A percentile compares a stretch with the other conserved stretches of the same genome.
These are phyloP conservation scores for Logfia minima DNA, from an alignment of 129 eudicot species.

Conservation along the genomic window DNA sequence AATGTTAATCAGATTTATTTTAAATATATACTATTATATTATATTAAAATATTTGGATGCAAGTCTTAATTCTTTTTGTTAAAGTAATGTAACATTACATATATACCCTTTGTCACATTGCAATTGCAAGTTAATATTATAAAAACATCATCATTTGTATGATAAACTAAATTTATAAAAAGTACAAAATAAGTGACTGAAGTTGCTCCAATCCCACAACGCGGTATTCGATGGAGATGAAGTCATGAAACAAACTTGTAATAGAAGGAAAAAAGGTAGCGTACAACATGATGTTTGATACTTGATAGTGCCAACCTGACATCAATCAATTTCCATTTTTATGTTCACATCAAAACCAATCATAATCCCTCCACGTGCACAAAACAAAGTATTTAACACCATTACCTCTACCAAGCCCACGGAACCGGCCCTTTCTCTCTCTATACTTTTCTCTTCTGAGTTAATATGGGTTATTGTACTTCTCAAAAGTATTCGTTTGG, in stretches of 20 bases:
- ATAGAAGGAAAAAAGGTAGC: conserved; percentile 10
- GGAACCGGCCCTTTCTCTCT: conserved; percentile 19
- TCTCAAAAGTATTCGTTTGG: too few species aligned
- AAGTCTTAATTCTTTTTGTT: too few species aligned
- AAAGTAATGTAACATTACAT: too few species aligned
- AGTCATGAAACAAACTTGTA: not conserved
- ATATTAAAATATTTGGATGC: too few species aligned
- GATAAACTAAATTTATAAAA: not conserved
- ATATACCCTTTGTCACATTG: too few species aligned
- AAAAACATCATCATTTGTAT: not conserved
- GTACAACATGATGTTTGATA: conserved; percentile 20
- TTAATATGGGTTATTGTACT: not conserved
- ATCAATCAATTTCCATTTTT: conserved; percentile 19
- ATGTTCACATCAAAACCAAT: conserved; percentile 24
- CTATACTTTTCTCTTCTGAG: not conserved
- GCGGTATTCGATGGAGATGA: not conserved
- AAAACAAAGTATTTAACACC: conserved; percentile 5
- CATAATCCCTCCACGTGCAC: conserved; percentile 33
- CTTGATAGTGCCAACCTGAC: conserved; percentile 29
- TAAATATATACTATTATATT: too few species aligned
- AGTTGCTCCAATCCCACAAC: not conserved
- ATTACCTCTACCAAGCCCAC: conserved; percentile 17
- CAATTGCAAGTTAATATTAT: too few species aligned
- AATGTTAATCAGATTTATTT: too few species aligned
- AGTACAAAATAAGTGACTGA: not conserved